Evolutionary conservation across 2,329 filamentous ascomycete genomes (phyloP).

Genomic region (Colletotrichum sp.): DNA sequence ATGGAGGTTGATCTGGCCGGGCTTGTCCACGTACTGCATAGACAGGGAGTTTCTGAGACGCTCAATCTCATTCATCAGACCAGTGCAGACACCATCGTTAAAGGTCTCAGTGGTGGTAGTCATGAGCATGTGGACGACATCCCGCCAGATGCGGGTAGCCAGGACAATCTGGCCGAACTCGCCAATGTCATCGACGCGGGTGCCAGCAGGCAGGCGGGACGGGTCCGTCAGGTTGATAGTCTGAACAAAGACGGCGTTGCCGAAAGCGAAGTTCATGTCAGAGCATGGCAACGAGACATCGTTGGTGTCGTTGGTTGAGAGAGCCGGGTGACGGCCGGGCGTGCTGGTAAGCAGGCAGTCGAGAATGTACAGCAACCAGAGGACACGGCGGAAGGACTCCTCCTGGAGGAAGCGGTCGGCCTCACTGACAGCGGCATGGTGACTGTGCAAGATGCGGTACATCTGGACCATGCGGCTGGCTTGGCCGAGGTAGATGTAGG

Average conservation of each 20-base stretch:
- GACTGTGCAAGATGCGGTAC: slow-evolving; percentile 64
- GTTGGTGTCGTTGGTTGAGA: slow-evolving; percentile 58
- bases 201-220: slow-evolving; percentile 41
- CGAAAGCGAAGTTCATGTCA: slow-evolving; percentile 68
- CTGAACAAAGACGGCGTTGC: slow-evolving; percentile 63
- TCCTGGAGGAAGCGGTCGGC: slow-evolving; percentile 66
- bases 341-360: slow-evolving; percentile 68
- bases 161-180: slow-evolving; percentile 68
- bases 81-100: slow-evolving; percentile 56
- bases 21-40: slow-evolving; percentile 66
- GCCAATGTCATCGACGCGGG: slow-evolving; percentile 56
- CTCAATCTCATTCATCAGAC: slow-evolving; percentile 60
- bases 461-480: slow-evolving; percentile 70
- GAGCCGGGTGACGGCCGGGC: slow-evolving; percentile 62
- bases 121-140: slow-evolving; percentile 66
- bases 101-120: slow-evolving; percentile 56
- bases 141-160: slow-evolving; percentile 66
- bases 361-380: slow-evolving; percentile 68
- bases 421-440: slow-evolving; percentile 52
- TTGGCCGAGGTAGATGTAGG: slow-evolving; percentile 68
- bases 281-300: slow-evolving; percentile 64
- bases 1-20: slow-evolving; percentile 65
- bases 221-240: slow-evolving; percentile 51
- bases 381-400: slow-evolving; percentile 64
- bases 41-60: slow-evolving; percentile 58